These are phyloP conservation scores for Immersiella caudata DNA, from an alignment of 495 filamentous ascomycete species.

Conservation along the genomic window DNA sequence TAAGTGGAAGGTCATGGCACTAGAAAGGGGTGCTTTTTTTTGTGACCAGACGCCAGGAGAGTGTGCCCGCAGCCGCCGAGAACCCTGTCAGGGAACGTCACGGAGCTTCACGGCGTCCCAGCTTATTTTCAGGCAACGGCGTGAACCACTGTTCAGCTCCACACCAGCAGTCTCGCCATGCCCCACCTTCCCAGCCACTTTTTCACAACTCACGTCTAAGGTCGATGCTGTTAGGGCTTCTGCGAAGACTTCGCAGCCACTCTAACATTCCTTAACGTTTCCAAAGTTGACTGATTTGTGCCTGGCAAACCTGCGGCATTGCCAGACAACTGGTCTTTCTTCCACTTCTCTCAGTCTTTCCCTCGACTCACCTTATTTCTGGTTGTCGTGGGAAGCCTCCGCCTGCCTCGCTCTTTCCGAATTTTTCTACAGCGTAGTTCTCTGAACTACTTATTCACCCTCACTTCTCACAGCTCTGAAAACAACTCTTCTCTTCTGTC, in stretches of 20 bases:
- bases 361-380: neutral
- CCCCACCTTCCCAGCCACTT: constrained; percentile 28
- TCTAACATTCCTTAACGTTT: neutral
- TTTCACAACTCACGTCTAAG: constrained; percentile 13
- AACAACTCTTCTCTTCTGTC: too few species aligned
- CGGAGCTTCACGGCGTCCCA: constrained; percentile 1
- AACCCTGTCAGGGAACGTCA: neutral
- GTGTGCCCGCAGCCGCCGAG: neutral
- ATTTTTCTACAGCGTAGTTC: too few species aligned
- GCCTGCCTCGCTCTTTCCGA: too few species aligned
- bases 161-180: constrained; percentile 1
- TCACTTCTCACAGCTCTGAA: neutral
- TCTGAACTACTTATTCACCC: too few species aligned
- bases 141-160: constrained; percentile 21
- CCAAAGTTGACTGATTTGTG: neutral
- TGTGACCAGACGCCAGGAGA: neutral
- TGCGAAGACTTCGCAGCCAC: neutral
- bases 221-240: constrained; percentile 28
- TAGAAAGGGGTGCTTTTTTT: too few species aligned
- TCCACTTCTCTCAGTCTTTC: neutral
- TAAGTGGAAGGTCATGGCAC: too few species aligned
- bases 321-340: neutral
- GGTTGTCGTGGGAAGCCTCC: neutral
- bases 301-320: neutral
- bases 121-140: constrained; percentile 5